Conservation (phyloP, 139 green algal genomes). For the Chlamydomonas sp. region DNA sequence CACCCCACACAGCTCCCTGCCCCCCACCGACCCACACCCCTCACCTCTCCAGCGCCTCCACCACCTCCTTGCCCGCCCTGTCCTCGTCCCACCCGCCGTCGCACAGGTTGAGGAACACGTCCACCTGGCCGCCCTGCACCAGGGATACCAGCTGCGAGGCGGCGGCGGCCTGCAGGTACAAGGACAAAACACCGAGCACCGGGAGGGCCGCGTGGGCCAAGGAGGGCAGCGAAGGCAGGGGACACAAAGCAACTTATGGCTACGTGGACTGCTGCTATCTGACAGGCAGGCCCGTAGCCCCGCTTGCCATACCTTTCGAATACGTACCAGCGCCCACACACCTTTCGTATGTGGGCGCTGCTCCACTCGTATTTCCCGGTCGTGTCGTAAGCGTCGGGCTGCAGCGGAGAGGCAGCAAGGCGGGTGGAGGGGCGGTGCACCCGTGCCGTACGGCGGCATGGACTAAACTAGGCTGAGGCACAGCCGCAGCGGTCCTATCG, state of each 20-base stretch:
- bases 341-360: neutral
- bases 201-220: too few relatives aligned
- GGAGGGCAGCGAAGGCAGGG: too few relatives aligned
- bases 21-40: neutral
- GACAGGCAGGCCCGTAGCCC: too few relatives aligned
- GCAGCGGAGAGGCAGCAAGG: neutral
- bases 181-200: too few relatives aligned
- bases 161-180: neutral
- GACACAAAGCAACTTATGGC: too few relatives aligned
- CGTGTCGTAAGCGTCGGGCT: conserved; percentile 20
- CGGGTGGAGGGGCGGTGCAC: too few relatives aligned
- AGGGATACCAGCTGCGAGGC: neutral
- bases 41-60: conserved; percentile 19
- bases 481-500: too few relatives aligned
- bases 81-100: conserved; percentile 26
- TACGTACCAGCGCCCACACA: too few relatives aligned
- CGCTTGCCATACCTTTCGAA: too few relatives aligned
- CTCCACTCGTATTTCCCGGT: conserved; percentile 10
- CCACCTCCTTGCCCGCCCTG: conserved; percentile 21
- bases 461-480: too few relatives aligned
- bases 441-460: too few relatives aligned
- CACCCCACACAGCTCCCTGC: neutral
- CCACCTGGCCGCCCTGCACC: neutral
- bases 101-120: conserved; percentile 38
- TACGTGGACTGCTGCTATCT: too few relatives aligned